phyloP scores from a whole-genome alignment of 1,284 basidiomycete genomes.

The Cryptococcus sp. region DNA sequence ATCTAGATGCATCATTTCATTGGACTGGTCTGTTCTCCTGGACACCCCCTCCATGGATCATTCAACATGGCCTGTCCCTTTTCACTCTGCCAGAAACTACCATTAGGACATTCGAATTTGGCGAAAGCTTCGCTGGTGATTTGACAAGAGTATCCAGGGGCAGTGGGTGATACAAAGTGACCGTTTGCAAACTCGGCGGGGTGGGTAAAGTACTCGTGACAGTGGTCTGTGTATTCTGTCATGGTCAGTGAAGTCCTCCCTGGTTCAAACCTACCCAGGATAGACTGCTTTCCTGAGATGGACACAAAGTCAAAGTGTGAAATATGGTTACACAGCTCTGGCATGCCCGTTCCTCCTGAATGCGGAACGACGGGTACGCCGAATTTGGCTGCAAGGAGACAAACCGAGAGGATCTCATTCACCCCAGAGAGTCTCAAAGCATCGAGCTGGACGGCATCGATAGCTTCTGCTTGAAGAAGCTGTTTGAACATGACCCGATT shows the following conservation, averaged over 20 bases:
- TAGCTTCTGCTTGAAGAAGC: constrained; percentile 80
- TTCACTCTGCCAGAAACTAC: constrained; percentile 21
- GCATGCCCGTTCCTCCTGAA: constrained; percentile 55
- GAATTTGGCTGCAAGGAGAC: constrained; percentile 82
- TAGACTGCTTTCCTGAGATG: constrained; percentile 64
- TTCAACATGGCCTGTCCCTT: constrained; percentile 20
- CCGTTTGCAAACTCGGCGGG: constrained; percentile 14
- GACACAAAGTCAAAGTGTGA: constrained; percentile 81
- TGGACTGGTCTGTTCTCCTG: constrained; percentile 20
- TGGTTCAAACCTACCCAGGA: neutral
- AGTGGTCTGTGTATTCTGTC: constrained; percentile 18
- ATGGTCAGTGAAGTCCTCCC: neutral
- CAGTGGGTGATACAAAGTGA: constrained; percentile 15
- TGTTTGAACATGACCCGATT: constrained; percentile 88
- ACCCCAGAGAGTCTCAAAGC: constrained; percentile 85
- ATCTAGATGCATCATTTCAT: constrained; percentile 12
- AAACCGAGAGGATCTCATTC: constrained; percentile 80
- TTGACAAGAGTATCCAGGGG: constrained; percentile 17
- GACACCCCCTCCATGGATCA: constrained; percentile 20
- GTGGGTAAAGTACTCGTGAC: constrained; percentile 19
- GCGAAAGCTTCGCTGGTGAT: constrained; percentile 17
- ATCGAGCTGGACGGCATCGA: constrained; percentile 91
- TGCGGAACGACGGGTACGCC: constrained; percentile 84
- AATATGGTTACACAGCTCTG: constrained; percentile 19
- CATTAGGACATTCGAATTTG: constrained; percentile 18